Conservation (phyloP, 176 grass and related monocot species). For the Oryza punctata region DNA sequence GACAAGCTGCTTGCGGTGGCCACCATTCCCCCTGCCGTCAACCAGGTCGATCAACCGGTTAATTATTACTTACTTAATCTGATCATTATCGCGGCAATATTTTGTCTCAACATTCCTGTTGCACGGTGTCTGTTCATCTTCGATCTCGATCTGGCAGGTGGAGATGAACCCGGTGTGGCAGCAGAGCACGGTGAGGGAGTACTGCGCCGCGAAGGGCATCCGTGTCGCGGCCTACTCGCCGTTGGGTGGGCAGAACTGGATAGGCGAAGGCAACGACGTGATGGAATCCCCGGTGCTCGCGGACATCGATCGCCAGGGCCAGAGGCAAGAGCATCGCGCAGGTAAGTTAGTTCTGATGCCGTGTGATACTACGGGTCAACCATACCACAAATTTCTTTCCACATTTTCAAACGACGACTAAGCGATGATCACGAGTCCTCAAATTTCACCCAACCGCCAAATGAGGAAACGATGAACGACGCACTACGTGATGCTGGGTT, state of each 20-base stretch:
- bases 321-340: constrained; percentile 64
- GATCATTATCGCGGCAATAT: too few species aligned
- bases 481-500: too few species aligned
- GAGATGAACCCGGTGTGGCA: constrained; percentile 74
- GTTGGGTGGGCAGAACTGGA: constrained; percentile 50
- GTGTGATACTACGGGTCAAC: too few species aligned
- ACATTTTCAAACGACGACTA: not conserved
- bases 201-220: constrained; percentile 54
- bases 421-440: not conserved
- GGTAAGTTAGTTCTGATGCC: constrained; percentile 21
- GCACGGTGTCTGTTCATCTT: too few species aligned
- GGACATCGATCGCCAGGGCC: constrained; percentile 52
- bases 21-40: constrained; percentile 54
- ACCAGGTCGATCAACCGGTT: constrained; percentile 38
- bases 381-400: too few species aligned
- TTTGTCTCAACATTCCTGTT: not conserved
- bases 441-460: too few species aligned
- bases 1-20: constrained; percentile 37
- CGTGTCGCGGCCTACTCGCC: constrained; percentile 58
- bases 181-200: constrained; percentile 53
- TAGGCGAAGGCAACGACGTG: constrained; percentile 21
- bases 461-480: not conserved
- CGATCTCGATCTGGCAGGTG: too few species aligned
- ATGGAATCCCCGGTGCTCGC: constrained; percentile 48
- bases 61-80: too few species aligned